These are phyloP conservation scores for Fremontodendron californicum DNA, from an alignment of 345 rosid genomes.

Conservation along the genomic window DNA sequence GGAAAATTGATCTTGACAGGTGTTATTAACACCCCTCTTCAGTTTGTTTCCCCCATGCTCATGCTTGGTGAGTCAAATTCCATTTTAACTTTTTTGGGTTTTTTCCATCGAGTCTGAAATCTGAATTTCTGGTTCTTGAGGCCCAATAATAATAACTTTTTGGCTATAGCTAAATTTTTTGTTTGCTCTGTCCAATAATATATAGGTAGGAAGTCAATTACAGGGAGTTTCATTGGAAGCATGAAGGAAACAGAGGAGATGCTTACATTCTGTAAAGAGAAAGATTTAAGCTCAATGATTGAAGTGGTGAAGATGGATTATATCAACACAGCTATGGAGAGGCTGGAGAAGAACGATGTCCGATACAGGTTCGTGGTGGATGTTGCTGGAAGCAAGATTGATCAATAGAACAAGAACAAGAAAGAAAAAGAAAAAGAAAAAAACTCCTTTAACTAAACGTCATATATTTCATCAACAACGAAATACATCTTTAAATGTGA, in stretches of 20 bases:
- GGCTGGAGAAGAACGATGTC: slow-evolving; percentile 93
- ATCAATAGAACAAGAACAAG: slow-evolving; percentile 19
- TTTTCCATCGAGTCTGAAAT: neutral
- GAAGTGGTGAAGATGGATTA: slow-evolving; percentile 88
- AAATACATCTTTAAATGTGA: neutral
- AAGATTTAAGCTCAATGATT: slow-evolving; percentile 57
- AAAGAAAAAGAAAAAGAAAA: neutral
- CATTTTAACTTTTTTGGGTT: too few relatives aligned
- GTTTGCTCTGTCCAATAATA: neutral
- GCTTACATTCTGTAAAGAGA: slow-evolving; percentile 72
- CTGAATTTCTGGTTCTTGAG: too few relatives aligned
- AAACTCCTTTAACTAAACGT: neutral
- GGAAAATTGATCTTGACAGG: slow-evolving; percentile 87
- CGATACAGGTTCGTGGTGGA: slow-evolving; percentile 88
- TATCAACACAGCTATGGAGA: slow-evolving; percentile 69
- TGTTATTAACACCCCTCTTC: slow-evolving; percentile 67
- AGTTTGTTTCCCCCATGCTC: slow-evolving; percentile 65
- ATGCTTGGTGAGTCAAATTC: slow-evolving; percentile 62
- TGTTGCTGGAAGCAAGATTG: slow-evolving; percentile 80
- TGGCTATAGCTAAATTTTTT: too few relatives aligned
- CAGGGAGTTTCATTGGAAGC: slow-evolving; percentile 86
- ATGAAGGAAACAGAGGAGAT: slow-evolving; percentile 78
- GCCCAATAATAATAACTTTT: too few relatives aligned
- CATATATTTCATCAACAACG: neutral
- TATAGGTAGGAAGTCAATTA: slow-evolving; percentile 68